Conservation (phyloP, 305 asterid genomes). For the Striga hermonthica region DNA sequence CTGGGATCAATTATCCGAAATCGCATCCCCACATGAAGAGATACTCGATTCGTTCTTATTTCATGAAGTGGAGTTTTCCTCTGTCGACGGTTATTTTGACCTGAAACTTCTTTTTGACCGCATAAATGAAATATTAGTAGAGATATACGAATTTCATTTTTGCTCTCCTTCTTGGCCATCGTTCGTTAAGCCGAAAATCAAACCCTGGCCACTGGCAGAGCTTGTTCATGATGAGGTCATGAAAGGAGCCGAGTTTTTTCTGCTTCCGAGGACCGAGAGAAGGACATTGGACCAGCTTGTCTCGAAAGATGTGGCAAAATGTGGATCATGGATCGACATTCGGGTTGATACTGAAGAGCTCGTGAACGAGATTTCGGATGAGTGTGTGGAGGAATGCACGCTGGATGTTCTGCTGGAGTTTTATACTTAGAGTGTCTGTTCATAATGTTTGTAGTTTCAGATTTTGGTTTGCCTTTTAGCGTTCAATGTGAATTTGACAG, state of each 20-base stretch:
- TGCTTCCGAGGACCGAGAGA: slow-evolving; percentile 42
- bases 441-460: background rate
- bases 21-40: slow-evolving; percentile 38
- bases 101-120: slow-evolving; percentile 69
- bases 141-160: slow-evolving; percentile 40
- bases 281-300: slow-evolving; percentile 46
- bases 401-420: slow-evolving; percentile 39
- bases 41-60: slow-evolving; percentile 44
- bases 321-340: slow-evolving; percentile 45
- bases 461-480: too few relatives aligned
- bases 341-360: slow-evolving; percentile 35
- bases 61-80: slow-evolving; percentile 49
- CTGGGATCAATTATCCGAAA: slow-evolving; percentile 48
- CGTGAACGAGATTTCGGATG: slow-evolving; percentile 40
- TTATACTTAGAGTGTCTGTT: slow-evolving; percentile 23
- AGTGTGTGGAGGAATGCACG: slow-evolving; percentile 37
- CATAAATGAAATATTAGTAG: slow-evolving; percentile 57
- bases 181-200: slow-evolving; percentile 38
- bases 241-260: slow-evolving; percentile 49
- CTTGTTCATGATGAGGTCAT: slow-evolving; percentile 51
- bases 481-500: too few relatives aligned
- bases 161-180: slow-evolving; percentile 43
- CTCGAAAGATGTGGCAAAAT: slow-evolving; percentile 34
- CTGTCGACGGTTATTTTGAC: slow-evolving; percentile 41
- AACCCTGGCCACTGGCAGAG: slow-evolving; percentile 37